Evolutionary conservation across 306 rosid species (phyloP), one percentile per base, ranked within the genome.

Genomic region (Datisca glomerata): DNA sequence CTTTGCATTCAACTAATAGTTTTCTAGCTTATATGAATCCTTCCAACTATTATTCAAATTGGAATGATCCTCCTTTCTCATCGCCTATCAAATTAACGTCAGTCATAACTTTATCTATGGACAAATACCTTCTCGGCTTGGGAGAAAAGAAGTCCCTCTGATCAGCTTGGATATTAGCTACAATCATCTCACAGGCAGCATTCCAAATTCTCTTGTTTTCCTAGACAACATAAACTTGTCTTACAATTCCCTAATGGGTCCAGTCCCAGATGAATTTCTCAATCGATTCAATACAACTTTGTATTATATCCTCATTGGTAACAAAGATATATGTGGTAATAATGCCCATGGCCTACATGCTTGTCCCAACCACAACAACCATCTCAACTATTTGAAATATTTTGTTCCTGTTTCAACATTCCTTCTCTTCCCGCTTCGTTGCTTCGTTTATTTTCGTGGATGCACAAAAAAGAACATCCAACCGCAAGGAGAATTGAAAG

Each of bases 51-150:
- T 6, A n/a, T 15, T 32, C 37, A 7, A 32, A 9, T 32, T 32
- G 16, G 4, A 14, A 1, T n/a, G n/a, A n/a, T n/a, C n/a, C n/a
- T n/a, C n/a, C n/a, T n/a, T n/a, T n/a, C n/a, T n/a, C n/a, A n/a
- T n/a, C n/a, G n/a, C n/a, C n/a, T n/a, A n/a, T n/a, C n/a, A n/a
- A n/a, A 24, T 45, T 16, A 34, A 45, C 20, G 21, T 53, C 15
- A 53, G 59, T 42, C 49, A 41, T 29, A 53, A 53, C 49, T 53
- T 21, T 8, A 3, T 53, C 41, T 5, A 3, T 19, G 60, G 60
- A 11, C 11, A 54, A 41, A 13, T 54, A 42, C 50, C 50, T 27
- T 43, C 41, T 24, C 41, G 12, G 9, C 16, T 29, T 42, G n/a
- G n/a, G n/a, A n/a, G n/a, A n/a, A n/a, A n/a, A n/a, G n/a, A n/a